phyloP scores from a whole-genome alignment of 177 flowering plant genomes.

The Vitis hybrid region DNA sequence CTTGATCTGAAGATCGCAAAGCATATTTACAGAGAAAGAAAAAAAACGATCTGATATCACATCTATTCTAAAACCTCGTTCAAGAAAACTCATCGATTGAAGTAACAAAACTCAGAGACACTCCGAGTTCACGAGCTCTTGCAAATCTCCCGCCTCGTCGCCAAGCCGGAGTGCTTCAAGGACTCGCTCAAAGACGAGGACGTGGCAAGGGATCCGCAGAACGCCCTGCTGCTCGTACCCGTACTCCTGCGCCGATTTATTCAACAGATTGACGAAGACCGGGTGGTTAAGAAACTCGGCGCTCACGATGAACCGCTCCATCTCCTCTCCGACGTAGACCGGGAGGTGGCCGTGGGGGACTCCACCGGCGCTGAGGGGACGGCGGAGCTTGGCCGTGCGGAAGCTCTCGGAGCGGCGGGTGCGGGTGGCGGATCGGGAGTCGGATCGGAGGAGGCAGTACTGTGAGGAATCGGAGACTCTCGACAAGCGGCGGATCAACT shows the following conservation, averaged over 20 bases:
- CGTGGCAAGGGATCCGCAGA: conserved; percentile 60
- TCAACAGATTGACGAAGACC: conserved; percentile 43
- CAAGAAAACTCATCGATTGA: conserved; percentile 19
- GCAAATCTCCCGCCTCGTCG: conserved; percentile 29
- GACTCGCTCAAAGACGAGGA: conserved; percentile 49
- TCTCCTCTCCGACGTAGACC: conserved; percentile 68
- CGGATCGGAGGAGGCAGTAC: conserved; percentile 48
- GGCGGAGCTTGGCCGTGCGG: conserved; percentile 11
- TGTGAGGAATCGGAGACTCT: conserved; percentile 63
- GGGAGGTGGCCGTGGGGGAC: conserved; percentile 63
- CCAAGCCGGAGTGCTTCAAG: conserved; percentile 48
- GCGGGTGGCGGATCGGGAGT: conserved; percentile 12
- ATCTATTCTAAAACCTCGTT: background rate
- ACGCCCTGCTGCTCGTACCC: conserved; percentile 68
- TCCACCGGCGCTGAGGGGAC: background rate
- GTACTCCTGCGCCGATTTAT: conserved; percentile 63
- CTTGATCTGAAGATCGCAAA: background rate
- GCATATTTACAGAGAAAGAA: conserved; percentile 13
- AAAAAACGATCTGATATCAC: background rate
- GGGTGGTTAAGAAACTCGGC: conserved; percentile 67
- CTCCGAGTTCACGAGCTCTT: conserved; percentile 25
- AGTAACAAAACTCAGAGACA: background rate
- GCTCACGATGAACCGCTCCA: conserved; percentile 61
- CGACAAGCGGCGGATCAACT: conserved; percentile 48
- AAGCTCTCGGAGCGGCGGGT: conserved; percentile 10